Base-by-base conservation (phyloP, 1,284 basidiomycete genomes). In the Marasmius sp. region DNA sequence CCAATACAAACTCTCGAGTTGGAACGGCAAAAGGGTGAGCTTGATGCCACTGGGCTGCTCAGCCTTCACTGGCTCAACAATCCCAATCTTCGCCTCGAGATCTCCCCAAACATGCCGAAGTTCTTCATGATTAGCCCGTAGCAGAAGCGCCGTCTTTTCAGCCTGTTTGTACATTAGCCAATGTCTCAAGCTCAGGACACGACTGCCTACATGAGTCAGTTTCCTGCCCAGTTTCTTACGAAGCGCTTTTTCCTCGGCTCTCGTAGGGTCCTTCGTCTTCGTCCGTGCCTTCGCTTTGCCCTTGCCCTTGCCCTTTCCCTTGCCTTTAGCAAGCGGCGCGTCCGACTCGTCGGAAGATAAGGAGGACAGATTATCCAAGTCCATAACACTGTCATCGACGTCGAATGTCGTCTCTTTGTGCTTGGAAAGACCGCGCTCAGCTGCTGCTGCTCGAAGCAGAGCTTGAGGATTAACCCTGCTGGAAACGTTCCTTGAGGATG, bases 1-100 rank as follows among this genome's bases (percentile, higher is more conserved):
- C 97, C 97, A 99, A 72, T 84, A 88, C 61, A 99, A 79, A 74
- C 94, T 95, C 77, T 99, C 97, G 64, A 87, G 87, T 75, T 99
- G 97, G 78, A 92, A 93, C 63, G 91, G 90, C 36, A 93, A 75
- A 9, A 93, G 79, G 0, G 79, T 82, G 45, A 87, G 78, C 73
- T 94, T 95, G 63, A 99, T 79, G 9, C 89, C 89, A 1, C 78
- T 77, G 3, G 97, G 96, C 64, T 97, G 95, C 51, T 85, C 84
- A 55, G 88, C 92, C 68, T 86, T 84, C 62, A 85, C 77, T 1
- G 95, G 94, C 52, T 82, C 77, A 61, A 88, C 79, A 48, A 91
- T 77, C 9, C 85, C 81, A 56, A 93, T 82, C 18, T 77, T 85
- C 36, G 81, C 78, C 69, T 90, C 85, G 8, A 99, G 76, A 67